phyloP scores from a whole-genome alignment of 1,284 basidiomycete genomes.

The Crocinoboletus sp. region DNA sequence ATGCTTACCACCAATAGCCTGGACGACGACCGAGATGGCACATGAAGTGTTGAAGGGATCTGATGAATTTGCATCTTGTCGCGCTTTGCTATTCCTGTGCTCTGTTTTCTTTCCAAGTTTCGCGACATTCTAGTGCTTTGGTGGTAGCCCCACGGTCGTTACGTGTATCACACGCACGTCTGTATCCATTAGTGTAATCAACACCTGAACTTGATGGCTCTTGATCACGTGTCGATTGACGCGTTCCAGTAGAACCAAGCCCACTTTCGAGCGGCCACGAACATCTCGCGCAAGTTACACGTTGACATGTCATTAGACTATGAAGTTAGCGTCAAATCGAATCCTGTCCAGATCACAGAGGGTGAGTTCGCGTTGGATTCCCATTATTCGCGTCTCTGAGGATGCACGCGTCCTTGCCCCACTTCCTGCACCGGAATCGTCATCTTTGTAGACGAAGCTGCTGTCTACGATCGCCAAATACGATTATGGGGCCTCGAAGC shows the following conservation, averaged over 20 bases:
- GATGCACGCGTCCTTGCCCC: slow-evolving; percentile 1
- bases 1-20: slow-evolving; percentile 40
- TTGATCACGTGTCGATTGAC: slow-evolving; percentile 16
- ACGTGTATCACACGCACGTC: slow-evolving; percentile 1
- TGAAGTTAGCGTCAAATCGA: slow-evolving; percentile 23
- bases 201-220: too few relatives aligned
- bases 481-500: slow-evolving; percentile 97
- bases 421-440: background rate
- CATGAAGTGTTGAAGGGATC: slow-evolving; percentile 54
- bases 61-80: slow-evolving; percentile 30
- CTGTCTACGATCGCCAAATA: slow-evolving; percentile 96
- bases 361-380: slow-evolving; percentile 16
- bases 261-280: too few relatives aligned
- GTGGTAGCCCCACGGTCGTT: background rate
- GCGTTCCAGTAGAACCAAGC: too few relatives aligned
- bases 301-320: slow-evolving; percentile 21
- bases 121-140: slow-evolving; percentile 1
- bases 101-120: background rate
- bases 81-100: background rate
- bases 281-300: background rate
- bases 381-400: slow-evolving; percentile 1
- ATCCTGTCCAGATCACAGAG: slow-evolving; percentile 34
- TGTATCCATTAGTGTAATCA: background rate
- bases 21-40: slow-evolving; percentile 68
- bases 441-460: slow-evolving; percentile 66